Conservation (phyloP, 192 early-diverging fungal species). For the Phycomyces nitens region DNA sequence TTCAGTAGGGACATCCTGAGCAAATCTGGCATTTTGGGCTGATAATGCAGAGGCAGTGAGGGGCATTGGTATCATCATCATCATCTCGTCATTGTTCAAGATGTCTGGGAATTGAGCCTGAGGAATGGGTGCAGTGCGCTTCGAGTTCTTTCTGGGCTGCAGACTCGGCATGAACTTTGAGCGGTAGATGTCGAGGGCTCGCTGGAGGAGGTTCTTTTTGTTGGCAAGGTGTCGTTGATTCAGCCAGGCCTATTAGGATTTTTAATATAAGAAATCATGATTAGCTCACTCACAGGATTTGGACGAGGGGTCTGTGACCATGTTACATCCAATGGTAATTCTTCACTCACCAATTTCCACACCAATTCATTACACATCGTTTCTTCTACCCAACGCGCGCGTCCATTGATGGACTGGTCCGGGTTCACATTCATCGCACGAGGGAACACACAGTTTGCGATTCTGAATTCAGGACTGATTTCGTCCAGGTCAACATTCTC, state of each 20-base stretch:
- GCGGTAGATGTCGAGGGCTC: constrained; percentile 34
- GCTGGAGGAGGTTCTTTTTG: constrained; percentile 30
- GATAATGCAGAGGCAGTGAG: constrained; percentile 16
- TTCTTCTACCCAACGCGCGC: constrained; percentile 22
- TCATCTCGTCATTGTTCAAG: not conserved
- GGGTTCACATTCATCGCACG: constrained; percentile 12
- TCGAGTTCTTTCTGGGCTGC: constrained; percentile 16
- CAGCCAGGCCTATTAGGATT: constrained; percentile 15
- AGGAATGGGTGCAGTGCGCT: constrained; percentile 16
- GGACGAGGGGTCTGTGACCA: not conserved
- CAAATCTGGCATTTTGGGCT: constrained; percentile 13
- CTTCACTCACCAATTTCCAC: constrained; percentile 32
- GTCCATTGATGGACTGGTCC: not conserved
- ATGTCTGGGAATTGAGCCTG: not conserved
- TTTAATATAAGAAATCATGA: not conserved
- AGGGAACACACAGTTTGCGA: constrained; percentile 26
- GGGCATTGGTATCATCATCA: constrained; percentile 10
- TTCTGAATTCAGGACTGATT: constrained; percentile 24
- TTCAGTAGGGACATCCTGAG: not conserved
- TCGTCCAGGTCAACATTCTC: constrained; percentile 28
- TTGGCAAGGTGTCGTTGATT: constrained; percentile 25
- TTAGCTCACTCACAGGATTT: too few relatives aligned
- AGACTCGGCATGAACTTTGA: constrained; percentile 20
- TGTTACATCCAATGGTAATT: not conserved
- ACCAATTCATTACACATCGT: constrained; percentile 26